A percentile compares a stretch with the other conserved stretches of the same genome.
phyloP scores from a whole-genome alignment of 1,284 basidiomycete species.

The Neolentinus lepideus region DNA sequence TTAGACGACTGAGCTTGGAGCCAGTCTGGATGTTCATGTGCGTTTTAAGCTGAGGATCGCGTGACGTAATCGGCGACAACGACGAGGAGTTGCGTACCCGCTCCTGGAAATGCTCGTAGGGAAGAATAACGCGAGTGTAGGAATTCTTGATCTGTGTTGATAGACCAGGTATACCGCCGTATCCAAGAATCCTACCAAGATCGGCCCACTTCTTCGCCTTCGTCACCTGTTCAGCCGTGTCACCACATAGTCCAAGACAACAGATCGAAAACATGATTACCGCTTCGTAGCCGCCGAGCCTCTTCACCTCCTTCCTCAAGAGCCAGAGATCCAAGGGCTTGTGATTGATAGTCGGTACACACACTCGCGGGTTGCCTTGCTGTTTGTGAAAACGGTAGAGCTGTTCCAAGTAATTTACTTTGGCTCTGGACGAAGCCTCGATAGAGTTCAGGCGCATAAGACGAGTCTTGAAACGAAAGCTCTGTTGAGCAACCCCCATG shows the following conservation, averaged over 20 bases:
- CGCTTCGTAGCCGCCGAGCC: conserved; percentile 80
- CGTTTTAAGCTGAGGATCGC: conserved; percentile 32
- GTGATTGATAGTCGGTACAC: conserved; percentile 89
- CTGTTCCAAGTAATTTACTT: conserved; percentile 96
- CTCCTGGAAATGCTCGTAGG: conserved; percentile 88
- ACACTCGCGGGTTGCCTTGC: conserved; percentile 81
- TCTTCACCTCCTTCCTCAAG: conserved; percentile 86
- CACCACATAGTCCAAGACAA: conserved; percentile 8
- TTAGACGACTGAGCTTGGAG: conserved; percentile 32
- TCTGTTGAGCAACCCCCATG: conserved; percentile 36
- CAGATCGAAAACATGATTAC: conserved; percentile 37
- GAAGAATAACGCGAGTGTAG: conserved; percentile 86
- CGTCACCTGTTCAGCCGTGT: conserved; percentile 47
- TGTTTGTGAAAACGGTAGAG: conserved; percentile 90
- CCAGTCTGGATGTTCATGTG: conserved; percentile 32
- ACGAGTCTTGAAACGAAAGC: conserved; percentile 92
- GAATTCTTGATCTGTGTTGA: conserved; percentile 87
- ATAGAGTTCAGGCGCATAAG: conserved; percentile 95
- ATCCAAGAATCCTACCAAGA: conserved; percentile 77
- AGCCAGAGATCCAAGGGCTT: conserved; percentile 91
- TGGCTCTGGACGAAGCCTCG: conserved; percentile 93
- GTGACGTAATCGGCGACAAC: conserved; percentile 28
- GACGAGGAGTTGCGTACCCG: conserved; percentile 62
- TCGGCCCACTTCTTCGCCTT: conserved; percentile 82
- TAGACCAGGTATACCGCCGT: conserved; percentile 74